Percentiles rank a stretch among this genome's conserved stretches.
These are phyloP conservation scores for Ascochyta viciae-villosae DNA, from an alignment of 2,329 filamentous ascomycete genomes.

Conservation along the genomic window DNA sequence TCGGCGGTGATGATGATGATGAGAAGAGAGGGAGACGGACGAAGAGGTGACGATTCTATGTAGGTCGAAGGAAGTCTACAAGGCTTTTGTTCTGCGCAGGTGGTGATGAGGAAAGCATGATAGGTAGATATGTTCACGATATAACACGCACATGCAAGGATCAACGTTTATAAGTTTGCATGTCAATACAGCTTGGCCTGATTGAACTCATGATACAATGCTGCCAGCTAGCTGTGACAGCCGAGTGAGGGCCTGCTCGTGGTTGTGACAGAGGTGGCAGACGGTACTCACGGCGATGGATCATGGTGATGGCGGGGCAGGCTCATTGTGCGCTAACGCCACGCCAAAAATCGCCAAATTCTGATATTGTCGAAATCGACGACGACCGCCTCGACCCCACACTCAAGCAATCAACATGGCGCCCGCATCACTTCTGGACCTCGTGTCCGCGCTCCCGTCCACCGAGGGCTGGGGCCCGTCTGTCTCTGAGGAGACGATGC, in stretches of 20 bases:
- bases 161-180: too few species aligned
- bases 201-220: too few species aligned
- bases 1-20: background rate
- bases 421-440: slow-evolving; percentile 55
- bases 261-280: too few species aligned
- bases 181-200: too few species aligned
- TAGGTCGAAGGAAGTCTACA: too few species aligned
- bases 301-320: slow-evolving; percentile 9
- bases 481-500: slow-evolving; percentile 81
- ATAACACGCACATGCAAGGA: too few species aligned
- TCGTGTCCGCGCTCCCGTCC: slow-evolving; percentile 56
- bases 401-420: slow-evolving; percentile 49
- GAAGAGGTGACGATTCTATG: background rate
- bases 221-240: too few species aligned
- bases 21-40: slow-evolving; percentile 8
- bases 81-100: too few species aligned
- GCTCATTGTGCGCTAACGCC: slow-evolving; percentile 11
- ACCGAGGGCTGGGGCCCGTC: slow-evolving; percentile 78
- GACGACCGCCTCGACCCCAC: slow-evolving; percentile 16
- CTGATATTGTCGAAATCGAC: slow-evolving; percentile 19
- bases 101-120: too few species aligned
- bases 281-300: background rate
- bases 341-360: slow-evolving; percentile 20
- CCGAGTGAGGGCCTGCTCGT: too few species aligned
- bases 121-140: too few species aligned